Base-by-base conservation (phyloP, 257 asterid genomes). In the Rehmannia glutinosa region DNA sequence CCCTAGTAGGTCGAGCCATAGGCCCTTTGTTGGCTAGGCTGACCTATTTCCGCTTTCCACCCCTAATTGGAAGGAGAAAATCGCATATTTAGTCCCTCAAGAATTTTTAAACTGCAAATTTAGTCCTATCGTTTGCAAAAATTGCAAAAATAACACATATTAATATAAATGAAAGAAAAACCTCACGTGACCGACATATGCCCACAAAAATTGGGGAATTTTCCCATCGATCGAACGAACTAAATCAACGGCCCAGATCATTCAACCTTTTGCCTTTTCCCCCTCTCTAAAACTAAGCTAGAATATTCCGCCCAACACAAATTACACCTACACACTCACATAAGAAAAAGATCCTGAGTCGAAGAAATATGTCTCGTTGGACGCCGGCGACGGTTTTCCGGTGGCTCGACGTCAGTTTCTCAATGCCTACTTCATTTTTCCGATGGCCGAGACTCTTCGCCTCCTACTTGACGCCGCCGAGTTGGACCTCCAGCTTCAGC, bases 361-460 rank as follows among this genome's bases (percentile, higher is more conserved):
- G 20, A 11, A 60, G 21, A 46, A 43, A 42, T 2, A 80, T 80
- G 82, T 45, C 85, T 8, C 51, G 75, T 2, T 70, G 81, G 83
- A 43, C 73, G 62, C 28, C 68, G 68, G 51, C 75, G 70, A 35
- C 77, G 23, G 39, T 64, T 24, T 78, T 64, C 65, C 77, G 75
- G 81, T 78, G 81, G 79, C 13, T 81, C 32, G 79, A 81, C 67
- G 68, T 39, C 52, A 55, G 81, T 45, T 16, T 81, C 64, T 62
- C 81, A 16, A 63, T 80, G 57, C 83, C 82, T 2, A 77, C 82
- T 0, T 83, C 88, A 4, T 15, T 83, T 28, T 70, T 75, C 75
- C 83, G 88, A 64, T 83, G 82, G 83, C 83, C 80, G 46, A 69
- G 85, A 9, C 82, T 77, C 20, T 59, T 83, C 71, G 71, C 80